phyloP scores from a whole-genome alignment of 331 rosid genomes.

The Quercus phellos region DNA sequence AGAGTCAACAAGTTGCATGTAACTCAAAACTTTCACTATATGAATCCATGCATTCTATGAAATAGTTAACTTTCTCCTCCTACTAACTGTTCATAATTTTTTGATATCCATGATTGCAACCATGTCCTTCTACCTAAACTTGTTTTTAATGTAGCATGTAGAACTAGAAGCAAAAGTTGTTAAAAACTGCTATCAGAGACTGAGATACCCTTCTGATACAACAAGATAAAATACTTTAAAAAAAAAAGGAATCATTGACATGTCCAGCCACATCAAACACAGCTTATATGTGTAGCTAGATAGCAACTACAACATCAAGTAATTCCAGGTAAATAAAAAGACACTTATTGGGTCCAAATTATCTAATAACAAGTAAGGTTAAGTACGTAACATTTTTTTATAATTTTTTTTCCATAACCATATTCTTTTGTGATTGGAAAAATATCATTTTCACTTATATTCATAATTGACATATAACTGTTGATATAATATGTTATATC shows the following conservation, averaged over 20 bases:
- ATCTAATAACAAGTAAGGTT: background rate
- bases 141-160: background rate
- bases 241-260: background rate
- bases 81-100: background rate
- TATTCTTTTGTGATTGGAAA: no score
- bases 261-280: background rate
- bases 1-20: no score
- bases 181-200: background rate
- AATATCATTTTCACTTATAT: no score
- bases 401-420: no score
- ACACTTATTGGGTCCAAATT: constrained; percentile 1
- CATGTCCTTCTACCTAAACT: background rate
- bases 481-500: no score
- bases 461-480: no score
- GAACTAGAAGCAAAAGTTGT: background rate
- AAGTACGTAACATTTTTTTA: no score
- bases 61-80: no score
- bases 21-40: no score
- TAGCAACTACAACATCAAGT: background rate
- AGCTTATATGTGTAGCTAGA: background rate
- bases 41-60: no score
- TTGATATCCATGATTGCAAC: background rate
- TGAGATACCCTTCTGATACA: background rate
- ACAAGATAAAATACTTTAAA: no score
- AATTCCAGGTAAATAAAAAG: background rate